A percentile compares a stretch with the other conserved stretches of the same genome.
Conservation (phyloP, 345 rosid genomes). For the Ceriops decandra region DNA sequence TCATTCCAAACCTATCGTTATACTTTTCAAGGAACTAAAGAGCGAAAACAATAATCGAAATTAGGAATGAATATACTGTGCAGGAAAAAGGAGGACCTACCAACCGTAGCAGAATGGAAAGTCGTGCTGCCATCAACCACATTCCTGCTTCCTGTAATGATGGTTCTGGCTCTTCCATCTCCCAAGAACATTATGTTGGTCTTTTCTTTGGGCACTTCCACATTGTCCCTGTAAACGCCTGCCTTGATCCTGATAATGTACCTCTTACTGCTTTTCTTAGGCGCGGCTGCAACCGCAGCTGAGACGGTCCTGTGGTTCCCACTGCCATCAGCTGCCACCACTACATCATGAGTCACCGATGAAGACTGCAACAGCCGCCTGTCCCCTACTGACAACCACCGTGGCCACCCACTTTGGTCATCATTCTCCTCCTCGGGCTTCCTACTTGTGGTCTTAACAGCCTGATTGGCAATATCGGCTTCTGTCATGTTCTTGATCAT, state of each 20-base stretch:
- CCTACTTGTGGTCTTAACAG: conserved; percentile 20
- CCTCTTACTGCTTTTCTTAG: conserved; percentile 46
- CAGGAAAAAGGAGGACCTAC: conserved; percentile 24
- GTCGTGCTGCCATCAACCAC: conserved; percentile 77
- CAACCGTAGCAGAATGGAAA: conserved; percentile 75
- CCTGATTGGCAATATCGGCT: conserved; percentile 38
- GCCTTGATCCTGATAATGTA: conserved; percentile 59
- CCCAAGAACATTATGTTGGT: conserved; percentile 72
- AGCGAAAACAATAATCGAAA: too few relatives aligned
- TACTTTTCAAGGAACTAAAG: too few relatives aligned
- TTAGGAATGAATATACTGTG: too few relatives aligned
- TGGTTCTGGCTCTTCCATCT: conserved; percentile 52
- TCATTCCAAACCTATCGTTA: too few relatives aligned
- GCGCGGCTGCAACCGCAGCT: conserved; percentile 68
- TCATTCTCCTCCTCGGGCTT: conserved; percentile 32
- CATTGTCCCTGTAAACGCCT: conserved; percentile 67
- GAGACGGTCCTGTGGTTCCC: conserved; percentile 51
- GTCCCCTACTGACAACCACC: conserved; percentile 58
- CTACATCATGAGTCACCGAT: conserved; percentile 43
- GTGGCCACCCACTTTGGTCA: conserved; percentile 41
- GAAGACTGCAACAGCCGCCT: conserved; percentile 54
- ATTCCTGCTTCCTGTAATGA: conserved; percentile 56
- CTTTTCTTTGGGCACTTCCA: conserved; percentile 58
- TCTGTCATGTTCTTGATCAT: conserved; percentile 57
- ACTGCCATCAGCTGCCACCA: conserved; percentile 72